A percentile compares a stretch with the other conserved stretches of the same genome.
Evolutionary conservation across 176 grass and related monocot genomes (phyloP).

Genomic region (Alopecurus myosuroides): DNA sequence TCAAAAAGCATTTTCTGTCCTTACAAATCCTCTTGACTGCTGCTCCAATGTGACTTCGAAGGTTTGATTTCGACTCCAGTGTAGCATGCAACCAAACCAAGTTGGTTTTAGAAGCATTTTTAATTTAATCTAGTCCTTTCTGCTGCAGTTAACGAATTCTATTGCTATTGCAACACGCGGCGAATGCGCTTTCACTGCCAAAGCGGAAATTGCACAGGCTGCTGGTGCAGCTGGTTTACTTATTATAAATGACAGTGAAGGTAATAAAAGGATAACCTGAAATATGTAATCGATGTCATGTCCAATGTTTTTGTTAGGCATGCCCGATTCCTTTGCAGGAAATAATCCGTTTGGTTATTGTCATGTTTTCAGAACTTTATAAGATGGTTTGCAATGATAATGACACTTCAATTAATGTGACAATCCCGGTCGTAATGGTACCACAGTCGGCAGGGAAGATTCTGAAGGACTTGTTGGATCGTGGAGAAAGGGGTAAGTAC

Average conservation of each 20-base stretch:
- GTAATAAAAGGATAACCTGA: slow-evolving; percentile 19
- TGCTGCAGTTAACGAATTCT: slow-evolving; percentile 63
- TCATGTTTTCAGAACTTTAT: slow-evolving; percentile 71
- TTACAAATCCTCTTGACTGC: slow-evolving; percentile 68
- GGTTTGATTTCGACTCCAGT: slow-evolving; percentile 28
- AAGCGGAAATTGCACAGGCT: slow-evolving; percentile 77
- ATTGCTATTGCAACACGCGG: slow-evolving; percentile 77
- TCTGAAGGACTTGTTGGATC: slow-evolving; percentile 46
- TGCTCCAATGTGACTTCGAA: slow-evolving; percentile 73
- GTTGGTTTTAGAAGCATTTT: neutral
- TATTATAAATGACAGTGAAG: slow-evolving; percentile 94
- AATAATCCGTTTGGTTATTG: slow-evolving; percentile 7
- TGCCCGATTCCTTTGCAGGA: neutral
- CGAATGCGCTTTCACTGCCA: slow-evolving; percentile 81
- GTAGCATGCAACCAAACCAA: neutral
- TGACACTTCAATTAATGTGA: slow-evolving; percentile 83
- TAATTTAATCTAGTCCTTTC: slow-evolving; percentile 1
- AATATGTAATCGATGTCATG: neutral
- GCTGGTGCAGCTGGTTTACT: slow-evolving; percentile 73
- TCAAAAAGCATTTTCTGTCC: slow-evolving; percentile 48
- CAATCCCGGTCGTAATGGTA: slow-evolving; percentile 91
- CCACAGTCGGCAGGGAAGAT: slow-evolving; percentile 80
- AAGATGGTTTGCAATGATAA: slow-evolving; percentile 95
- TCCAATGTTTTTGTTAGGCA: slow-evolving; percentile 20
- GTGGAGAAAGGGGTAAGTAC: slow-evolving; percentile 47